Percentiles rank a stretch among this genome's conserved stretches.
Conservation (phyloP, 768 basidiomycete genomes). For the Boletus barrowsii region DNA sequence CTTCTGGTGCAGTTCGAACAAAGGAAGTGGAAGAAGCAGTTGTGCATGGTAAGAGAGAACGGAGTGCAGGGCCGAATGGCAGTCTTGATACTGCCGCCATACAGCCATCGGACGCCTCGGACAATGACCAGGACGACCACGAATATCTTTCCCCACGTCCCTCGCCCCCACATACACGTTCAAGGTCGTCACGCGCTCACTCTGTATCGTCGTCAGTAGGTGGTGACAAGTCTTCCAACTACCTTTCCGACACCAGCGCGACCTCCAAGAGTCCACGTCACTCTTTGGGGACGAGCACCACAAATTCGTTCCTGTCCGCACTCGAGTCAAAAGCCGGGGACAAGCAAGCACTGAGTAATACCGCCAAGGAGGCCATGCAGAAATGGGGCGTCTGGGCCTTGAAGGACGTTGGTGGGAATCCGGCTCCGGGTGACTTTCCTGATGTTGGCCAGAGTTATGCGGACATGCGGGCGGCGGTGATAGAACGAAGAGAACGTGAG, state of each 20-base stretch:
- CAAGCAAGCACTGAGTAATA: slow-evolving; percentile 81
- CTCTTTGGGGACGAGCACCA: slow-evolving; percentile 35
- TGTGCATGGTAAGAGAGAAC: slow-evolving; percentile 18
- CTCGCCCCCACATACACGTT: slow-evolving; percentile 38
- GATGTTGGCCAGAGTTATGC: slow-evolving; percentile 62
- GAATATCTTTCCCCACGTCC: slow-evolving; percentile 35
- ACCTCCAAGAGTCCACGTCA: slow-evolving; percentile 38
- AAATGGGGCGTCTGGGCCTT: slow-evolving; percentile 88
- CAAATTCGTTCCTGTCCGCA: slow-evolving; percentile 69
- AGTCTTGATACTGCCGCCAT: slow-evolving; percentile 20
- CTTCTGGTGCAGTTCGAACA: slow-evolving; percentile 33
- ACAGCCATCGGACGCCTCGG: slow-evolving; percentile 10
- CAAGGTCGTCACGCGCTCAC: slow-evolving; percentile 34
- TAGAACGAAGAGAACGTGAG: slow-evolving; percentile 56
- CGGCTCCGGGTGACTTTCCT: slow-evolving; percentile 38
- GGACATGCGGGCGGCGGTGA: slow-evolving; percentile 74
- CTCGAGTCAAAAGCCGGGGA: slow-evolving; percentile 75
- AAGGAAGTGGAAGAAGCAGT: slow-evolving; percentile 25
- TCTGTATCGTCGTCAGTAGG: slow-evolving; percentile 34
- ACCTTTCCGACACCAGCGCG: slow-evolving; percentile 33
- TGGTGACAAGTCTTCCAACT: slow-evolving; percentile 18
- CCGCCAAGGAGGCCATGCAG: slow-evolving; percentile 84
- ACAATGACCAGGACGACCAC: slow-evolving; percentile 19
- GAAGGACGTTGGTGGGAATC: slow-evolving; percentile 42
- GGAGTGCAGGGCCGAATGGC: slow-evolving; percentile 37